Conservation (phyloP, 1,284 basidiomycete species). For the Malassezia nana region DNA sequence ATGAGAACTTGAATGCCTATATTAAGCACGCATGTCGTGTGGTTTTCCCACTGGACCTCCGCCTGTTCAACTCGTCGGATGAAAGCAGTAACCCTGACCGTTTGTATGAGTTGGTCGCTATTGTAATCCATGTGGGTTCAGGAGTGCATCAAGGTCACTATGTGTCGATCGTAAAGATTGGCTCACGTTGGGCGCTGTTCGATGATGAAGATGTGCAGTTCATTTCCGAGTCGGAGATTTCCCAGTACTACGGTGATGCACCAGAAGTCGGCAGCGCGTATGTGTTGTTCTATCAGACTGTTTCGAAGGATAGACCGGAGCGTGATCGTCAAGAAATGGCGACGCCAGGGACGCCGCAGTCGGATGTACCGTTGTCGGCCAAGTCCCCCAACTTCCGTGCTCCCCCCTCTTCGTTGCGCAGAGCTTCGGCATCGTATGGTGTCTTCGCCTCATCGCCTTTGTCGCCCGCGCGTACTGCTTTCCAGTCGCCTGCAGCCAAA, state of each 20-base stretch:
- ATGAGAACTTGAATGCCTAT: slow-evolving; percentile 74
- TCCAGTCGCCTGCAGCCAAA: background rate
- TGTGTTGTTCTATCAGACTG: slow-evolving; percentile 92
- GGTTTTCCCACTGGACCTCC: slow-evolving; percentile 83
- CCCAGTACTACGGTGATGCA: slow-evolving; percentile 87
- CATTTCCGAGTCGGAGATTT: slow-evolving; percentile 78
- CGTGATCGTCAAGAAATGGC: background rate
- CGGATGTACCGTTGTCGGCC: background rate
- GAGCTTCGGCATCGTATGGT: background rate
- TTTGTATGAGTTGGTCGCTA: slow-evolving; percentile 84
- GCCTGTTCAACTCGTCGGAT: slow-evolving; percentile 93
- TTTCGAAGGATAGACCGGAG: slow-evolving; percentile 52
- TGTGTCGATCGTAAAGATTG: slow-evolving; percentile 82
- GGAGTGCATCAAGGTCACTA: slow-evolving; percentile 96
- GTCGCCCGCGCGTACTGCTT: background rate
- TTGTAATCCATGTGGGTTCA: slow-evolving; percentile 92
- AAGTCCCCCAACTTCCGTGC: background rate
- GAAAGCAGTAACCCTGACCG: slow-evolving; percentile 74
- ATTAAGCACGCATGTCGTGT: slow-evolving; percentile 93
- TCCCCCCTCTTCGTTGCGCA: background rate
- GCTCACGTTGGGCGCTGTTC: slow-evolving; percentile 73
- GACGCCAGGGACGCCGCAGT: background rate
- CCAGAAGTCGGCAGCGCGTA: slow-evolving; percentile 73
- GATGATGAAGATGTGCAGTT: slow-evolving; percentile 86
- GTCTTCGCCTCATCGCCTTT: background rate